Percentiles rank a stretch among this genome's conserved stretches.
Conservation (phyloP, 1,284 basidiomycete species). For the Hemileia vastatrix region DNA sequence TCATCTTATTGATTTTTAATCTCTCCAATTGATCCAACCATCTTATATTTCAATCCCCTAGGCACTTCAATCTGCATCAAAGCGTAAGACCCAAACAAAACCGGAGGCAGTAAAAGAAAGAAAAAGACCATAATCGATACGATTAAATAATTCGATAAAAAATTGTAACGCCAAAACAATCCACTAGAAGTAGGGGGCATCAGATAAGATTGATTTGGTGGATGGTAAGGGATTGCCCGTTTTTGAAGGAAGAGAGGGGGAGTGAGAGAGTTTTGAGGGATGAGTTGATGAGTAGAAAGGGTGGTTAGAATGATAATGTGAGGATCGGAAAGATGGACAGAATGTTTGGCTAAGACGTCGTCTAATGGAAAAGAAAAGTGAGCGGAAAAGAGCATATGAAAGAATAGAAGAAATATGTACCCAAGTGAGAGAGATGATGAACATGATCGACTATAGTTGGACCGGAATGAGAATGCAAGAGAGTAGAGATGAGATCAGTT, state of each 20-base stretch:
- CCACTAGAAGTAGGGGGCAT: slow-evolving; percentile 2
- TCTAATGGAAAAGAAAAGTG: slow-evolving; percentile 2
- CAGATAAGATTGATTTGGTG: too few relatives aligned
- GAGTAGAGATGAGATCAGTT: background rate
- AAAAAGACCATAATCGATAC: slow-evolving; percentile 13
- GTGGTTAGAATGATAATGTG: background rate
- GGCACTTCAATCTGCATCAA: slow-evolving; percentile 15
- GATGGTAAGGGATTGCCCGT: too few relatives aligned
- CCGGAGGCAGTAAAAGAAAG: slow-evolving; percentile 16
- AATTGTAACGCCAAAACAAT: slow-evolving; percentile 18
- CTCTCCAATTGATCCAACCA: slow-evolving; percentile 15
- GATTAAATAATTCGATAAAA: slow-evolving; percentile 17
- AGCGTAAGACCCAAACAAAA: slow-evolving; percentile 10
- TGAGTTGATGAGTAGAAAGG: background rate
- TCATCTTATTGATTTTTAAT: too few relatives aligned
- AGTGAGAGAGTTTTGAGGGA: background rate
- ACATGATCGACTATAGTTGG: too few relatives aligned
- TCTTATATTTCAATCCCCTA: slow-evolving; percentile 19
- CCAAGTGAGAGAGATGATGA: too few relatives aligned
- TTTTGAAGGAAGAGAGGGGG: background rate
- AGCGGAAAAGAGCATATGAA: too few relatives aligned
- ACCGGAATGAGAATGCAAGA: too few relatives aligned
- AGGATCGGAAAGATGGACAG: background rate
- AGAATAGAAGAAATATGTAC: too few relatives aligned
- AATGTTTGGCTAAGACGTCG: background rate